phyloP scores from a whole-genome alignment of 225 moss, liverwort and hornwort genomes.

The Rhytidiadelphus loreus region DNA sequence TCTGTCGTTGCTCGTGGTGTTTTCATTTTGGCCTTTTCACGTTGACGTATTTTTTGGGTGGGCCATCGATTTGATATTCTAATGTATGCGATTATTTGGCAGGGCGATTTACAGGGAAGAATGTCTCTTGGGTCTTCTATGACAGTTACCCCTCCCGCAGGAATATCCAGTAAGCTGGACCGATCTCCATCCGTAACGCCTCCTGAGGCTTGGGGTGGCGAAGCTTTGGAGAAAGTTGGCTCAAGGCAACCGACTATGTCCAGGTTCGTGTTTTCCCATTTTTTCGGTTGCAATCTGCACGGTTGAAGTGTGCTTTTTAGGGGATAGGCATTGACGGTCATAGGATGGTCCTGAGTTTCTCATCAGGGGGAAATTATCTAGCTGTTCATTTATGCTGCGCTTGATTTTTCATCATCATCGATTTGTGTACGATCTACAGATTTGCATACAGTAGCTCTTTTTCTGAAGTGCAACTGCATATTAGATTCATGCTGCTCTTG shows the following conservation, averaged over 20 bases:
- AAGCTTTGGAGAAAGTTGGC: slow-evolving; percentile 45
- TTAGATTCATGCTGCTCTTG: neutral
- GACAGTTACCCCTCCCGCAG: slow-evolving; percentile 45
- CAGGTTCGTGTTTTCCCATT: slow-evolving; percentile 14
- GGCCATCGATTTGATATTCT: neutral
- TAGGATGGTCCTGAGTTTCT: neutral
- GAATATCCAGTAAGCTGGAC: slow-evolving; percentile 44
- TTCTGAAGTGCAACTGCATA: neutral
- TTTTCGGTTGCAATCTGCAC: neutral
- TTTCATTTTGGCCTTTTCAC: neutral
- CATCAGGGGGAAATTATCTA: neutral
- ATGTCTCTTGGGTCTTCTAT: slow-evolving; percentile 29
- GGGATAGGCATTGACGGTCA: neutral
- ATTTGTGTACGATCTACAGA: neutral
- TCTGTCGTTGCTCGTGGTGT: neutral
- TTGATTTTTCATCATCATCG: neutral
- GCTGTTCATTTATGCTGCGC: neutral
- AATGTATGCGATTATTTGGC: slow-evolving; percentile 4
- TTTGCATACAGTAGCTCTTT: neutral
- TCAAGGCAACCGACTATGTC: slow-evolving; percentile 44
- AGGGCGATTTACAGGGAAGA: slow-evolving; percentile 73
- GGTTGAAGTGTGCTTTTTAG: neutral
- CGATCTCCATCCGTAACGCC: slow-evolving; percentile 93
- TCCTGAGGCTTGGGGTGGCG: slow-evolving; percentile 98
- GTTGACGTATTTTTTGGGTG: neutral